A percentile compares a stretch with the other conserved stretches of the same genome.
Evolutionary conservation across 1,284 basidiomycete species (phyloP).

Genomic region (Cutaneotrichosporon arboriforme): DNA sequence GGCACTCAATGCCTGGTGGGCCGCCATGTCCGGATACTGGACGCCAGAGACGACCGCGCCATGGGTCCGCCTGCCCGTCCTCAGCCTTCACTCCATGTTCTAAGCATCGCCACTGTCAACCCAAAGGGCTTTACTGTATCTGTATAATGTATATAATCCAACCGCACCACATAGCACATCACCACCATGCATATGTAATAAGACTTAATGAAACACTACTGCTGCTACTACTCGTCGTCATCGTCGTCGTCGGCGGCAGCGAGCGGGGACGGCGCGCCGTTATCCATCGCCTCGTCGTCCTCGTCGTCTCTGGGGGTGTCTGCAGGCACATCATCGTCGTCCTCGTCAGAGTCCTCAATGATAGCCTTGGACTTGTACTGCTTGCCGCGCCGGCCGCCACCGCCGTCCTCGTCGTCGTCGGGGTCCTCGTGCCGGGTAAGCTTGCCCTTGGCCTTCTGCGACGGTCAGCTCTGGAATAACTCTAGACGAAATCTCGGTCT

Average conservation of each 20-base stretch:
- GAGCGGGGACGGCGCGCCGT: not conserved
- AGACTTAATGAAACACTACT: too few relatives aligned
- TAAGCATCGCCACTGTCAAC: too few relatives aligned
- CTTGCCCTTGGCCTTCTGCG: conserved; percentile 9
- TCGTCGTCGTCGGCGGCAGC: conserved; percentile 1
- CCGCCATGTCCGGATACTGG: conserved; percentile 13
- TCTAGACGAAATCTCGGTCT: too few relatives aligned
- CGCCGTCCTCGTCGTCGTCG: conserved; percentile 30
- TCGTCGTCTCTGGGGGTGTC: too few relatives aligned
- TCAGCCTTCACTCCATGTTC: too few relatives aligned
- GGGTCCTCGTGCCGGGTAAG: conserved; percentile 24
- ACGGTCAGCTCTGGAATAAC: not conserved
- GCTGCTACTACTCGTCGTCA: not conserved
- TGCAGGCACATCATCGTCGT: conserved; percentile 3
- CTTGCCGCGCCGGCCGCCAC: conserved; percentile 34
- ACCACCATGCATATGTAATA: too few relatives aligned
- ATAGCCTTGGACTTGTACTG: conserved; percentile 45
- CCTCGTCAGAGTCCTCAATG: conserved; percentile 42
- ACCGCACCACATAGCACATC: too few relatives aligned
- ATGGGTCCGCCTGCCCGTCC: too few relatives aligned
- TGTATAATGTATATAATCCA: not conserved
- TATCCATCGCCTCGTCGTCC: not conserved
- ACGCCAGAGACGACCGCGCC: conserved; percentile 8
- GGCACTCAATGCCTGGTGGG: conserved; percentile 7
- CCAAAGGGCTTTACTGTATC: not conserved